These are phyloP conservation scores for Apiospora sp. DNA, from an alignment of 2,329 filamentous ascomycete genomes.

Conservation along the genomic window DNA sequence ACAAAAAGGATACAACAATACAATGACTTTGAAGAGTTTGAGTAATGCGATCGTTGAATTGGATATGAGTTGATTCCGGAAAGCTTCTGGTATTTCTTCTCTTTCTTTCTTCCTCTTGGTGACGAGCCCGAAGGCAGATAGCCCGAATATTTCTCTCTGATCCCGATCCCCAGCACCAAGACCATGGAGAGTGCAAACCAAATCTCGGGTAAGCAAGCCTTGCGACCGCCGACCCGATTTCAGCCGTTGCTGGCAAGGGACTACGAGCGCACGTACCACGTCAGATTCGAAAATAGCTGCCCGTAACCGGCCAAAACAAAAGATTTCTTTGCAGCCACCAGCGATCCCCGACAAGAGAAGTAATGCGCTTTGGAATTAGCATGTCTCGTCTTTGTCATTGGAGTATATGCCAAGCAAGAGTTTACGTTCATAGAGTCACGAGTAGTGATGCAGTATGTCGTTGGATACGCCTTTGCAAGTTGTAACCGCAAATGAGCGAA, in stretches of 20 bases:
- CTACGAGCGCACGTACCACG: background rate
- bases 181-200: background rate
- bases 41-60: background rate
- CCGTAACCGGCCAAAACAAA: background rate
- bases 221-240: slow-evolving; percentile 10
- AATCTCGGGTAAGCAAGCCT: slow-evolving; percentile 21
- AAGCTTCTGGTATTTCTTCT: background rate
- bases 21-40: no score
- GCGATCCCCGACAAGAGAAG: background rate
- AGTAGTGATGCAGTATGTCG: background rate
- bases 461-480: background rate
- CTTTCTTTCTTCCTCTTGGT: background rate
- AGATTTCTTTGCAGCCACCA: background rate
- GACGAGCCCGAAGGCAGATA: background rate
- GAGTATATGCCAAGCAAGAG: background rate
- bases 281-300: background rate
- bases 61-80: background rate
- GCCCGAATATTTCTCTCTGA: background rate
- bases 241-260: background rate
- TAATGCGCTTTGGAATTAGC: background rate
- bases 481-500: background rate
- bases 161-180: background rate
- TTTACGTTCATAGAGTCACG: background rate
- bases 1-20: no score
- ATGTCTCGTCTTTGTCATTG: background rate